A percentile compares a stretch with the other conserved stretches of the same genome.
Evolutionary conservation across 148 eudicot genomes (phyloP).

Genomic region (Fallopia convolvulus): DNA sequence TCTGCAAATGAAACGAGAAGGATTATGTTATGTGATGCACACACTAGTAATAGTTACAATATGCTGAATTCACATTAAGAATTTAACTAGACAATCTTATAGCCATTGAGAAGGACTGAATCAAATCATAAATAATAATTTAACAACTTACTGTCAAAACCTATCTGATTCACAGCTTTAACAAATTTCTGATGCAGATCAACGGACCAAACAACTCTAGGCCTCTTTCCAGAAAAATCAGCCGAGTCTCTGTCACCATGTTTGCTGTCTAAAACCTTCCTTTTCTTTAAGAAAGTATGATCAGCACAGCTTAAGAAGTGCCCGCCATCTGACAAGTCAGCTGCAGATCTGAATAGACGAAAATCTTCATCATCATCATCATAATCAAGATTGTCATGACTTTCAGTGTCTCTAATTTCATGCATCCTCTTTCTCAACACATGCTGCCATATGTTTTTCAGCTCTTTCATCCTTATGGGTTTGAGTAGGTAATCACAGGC

Average conservation of each 20-base stretch:
- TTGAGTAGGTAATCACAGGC: constrained; percentile 96
- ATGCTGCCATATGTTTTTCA: constrained; percentile 95
- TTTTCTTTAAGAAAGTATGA: constrained; percentile 39
- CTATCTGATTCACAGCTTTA: constrained; percentile 82
- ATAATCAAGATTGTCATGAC: constrained; percentile 51
- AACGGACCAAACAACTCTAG: constrained; percentile 86
- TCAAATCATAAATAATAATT: background rate
- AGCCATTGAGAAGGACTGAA: background rate
- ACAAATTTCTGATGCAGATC: constrained; percentile 97
- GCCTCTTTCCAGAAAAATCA: constrained; percentile 62
- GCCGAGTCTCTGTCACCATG: constrained; percentile 46
- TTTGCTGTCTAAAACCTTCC: constrained; percentile 55
- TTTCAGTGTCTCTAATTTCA: constrained; percentile 73
- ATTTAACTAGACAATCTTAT: background rate
- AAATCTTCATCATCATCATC: constrained; percentile 69
- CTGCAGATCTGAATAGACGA: constrained; percentile 40
- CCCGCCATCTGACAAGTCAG: constrained; percentile 45
- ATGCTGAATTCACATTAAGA: background rate
- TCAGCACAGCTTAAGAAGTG: constrained; percentile 42
- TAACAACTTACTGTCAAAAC: constrained; percentile 79
- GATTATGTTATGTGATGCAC: background rate
- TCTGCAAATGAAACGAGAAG: constrained; percentile 43
- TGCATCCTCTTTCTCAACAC: constrained; percentile 81
- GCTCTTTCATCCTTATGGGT: constrained; percentile 96
- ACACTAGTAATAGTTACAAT: too few species aligned